Percentiles rank a stretch among this genome's conserved stretches.
Conservation (phyloP, 225 moss, liverwort and hornwort genomes). For the Asterella californica region DNA sequence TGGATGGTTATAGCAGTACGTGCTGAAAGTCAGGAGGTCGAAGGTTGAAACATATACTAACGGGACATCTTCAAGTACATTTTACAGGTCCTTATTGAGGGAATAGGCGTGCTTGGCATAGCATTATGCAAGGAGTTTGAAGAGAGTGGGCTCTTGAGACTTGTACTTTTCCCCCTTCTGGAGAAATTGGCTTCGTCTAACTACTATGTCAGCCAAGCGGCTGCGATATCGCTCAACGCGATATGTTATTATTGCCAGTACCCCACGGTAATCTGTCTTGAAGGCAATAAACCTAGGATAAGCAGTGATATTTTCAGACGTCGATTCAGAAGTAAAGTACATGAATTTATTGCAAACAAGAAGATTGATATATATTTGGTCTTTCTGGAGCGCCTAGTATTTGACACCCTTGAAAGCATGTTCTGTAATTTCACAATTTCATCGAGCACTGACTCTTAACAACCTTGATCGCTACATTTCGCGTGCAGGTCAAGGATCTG, state of each 20-base stretch:
- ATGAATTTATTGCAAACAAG: not conserved
- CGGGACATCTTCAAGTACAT: not conserved
- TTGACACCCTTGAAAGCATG: too few species aligned
- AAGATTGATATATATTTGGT: too few species aligned
- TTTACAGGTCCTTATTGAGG: slow-evolving; percentile 83
- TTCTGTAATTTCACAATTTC: not conserved
- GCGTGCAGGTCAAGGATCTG: slow-evolving; percentile 70
- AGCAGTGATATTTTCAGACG: not conserved
- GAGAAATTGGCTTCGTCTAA: slow-evolving; percentile 79
- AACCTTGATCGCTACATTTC: not conserved
- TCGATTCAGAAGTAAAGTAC: not conserved
- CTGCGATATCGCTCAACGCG: slow-evolving; percentile 65
- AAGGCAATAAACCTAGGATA: not conserved
- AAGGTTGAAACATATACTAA: not conserved
- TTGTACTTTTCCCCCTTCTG: slow-evolving; percentile 77
- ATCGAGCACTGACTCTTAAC: not conserved
- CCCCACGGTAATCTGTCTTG: slow-evolving; percentile 47
- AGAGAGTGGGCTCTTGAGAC: slow-evolving; percentile 68
- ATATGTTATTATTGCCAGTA: slow-evolving; percentile 72
- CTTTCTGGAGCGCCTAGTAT: too few species aligned
- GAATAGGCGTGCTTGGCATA: slow-evolving; percentile 75
- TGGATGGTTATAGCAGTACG: not conserved
- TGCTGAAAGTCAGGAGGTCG: not conserved
- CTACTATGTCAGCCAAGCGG: slow-evolving; percentile 60
- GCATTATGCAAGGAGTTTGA: slow-evolving; percentile 71